Percentiles rank a stretch among this genome's conserved stretches.
Conservation (phyloP, 2,329 filamentous ascomycete species). For the Ambrosiella xylebori region DNA sequence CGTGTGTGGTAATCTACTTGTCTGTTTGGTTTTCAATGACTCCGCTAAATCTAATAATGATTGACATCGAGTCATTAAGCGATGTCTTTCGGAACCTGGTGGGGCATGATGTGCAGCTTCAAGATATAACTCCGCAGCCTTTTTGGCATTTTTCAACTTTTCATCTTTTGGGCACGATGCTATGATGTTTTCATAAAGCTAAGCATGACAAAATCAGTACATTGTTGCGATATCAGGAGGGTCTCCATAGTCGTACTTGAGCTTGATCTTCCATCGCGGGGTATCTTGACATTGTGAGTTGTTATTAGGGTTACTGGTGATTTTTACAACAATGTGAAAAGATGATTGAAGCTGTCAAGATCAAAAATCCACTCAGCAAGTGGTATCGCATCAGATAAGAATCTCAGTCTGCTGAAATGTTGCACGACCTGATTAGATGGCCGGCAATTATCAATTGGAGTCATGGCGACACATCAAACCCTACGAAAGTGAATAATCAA, state of each 20-base stretch:
- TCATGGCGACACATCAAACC: too few species aligned
- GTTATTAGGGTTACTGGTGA: neutral
- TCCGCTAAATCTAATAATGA: constrained; percentile 57
- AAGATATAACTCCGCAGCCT: constrained; percentile 68
- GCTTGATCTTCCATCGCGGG: neutral
- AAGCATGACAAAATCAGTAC: neutral
- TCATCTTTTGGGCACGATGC: constrained; percentile 26
- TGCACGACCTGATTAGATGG: too few species aligned
- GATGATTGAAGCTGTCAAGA: too few species aligned
- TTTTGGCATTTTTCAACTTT: constrained; percentile 59
- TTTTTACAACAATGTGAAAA: neutral
- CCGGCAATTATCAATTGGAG: too few species aligned
- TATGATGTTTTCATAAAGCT: constrained; percentile 25
- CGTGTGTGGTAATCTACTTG: neutral
- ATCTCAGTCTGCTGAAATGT: too few species aligned
- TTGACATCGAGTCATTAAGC: constrained; percentile 51
- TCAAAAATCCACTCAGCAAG: too few species aligned
- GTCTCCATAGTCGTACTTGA: neutral
- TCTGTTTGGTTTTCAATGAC: constrained; percentile 41
- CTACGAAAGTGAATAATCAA: too few species aligned
- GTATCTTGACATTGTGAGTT: neutral
- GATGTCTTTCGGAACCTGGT: constrained; percentile 43
- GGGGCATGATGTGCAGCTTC: constrained; percentile 47
- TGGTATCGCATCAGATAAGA: too few species aligned
- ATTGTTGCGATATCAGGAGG: neutral